Conservation (phyloP, 352 stramenopile species). For the Phytophthora foliorum region DNA sequence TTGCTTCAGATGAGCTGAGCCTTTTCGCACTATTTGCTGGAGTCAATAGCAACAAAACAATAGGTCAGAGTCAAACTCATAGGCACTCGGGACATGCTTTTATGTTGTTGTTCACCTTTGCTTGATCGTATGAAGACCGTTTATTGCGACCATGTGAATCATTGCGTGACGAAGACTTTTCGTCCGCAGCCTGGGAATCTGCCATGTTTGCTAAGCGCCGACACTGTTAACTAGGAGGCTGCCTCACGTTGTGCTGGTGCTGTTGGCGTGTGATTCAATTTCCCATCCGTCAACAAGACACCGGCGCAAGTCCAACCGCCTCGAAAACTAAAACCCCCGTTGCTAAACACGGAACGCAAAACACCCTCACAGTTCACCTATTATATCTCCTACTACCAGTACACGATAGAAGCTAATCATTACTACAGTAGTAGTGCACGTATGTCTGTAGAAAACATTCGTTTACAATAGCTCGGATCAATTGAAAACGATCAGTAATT, state of each 20-base stretch:
- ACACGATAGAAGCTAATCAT: no score
- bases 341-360: constrained; percentile 19
- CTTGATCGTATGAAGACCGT: constrained; percentile 22
- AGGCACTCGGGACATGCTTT: background rate
- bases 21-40: constrained; percentile 38
- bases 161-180: constrained; percentile 10
- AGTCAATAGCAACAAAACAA: background rate
- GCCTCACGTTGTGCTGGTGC: constrained; percentile 7
- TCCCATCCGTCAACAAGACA: constrained; percentile 19
- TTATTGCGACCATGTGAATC: constrained; percentile 15
- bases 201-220: constrained; percentile 8
- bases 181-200: constrained; percentile 11
- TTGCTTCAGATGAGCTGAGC: constrained; percentile 32
- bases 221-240: constrained; percentile 4
- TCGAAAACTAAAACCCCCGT: constrained; percentile 26
- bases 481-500: constrained; percentile 13
- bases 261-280: constrained; percentile 7
- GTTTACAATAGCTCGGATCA: no score
- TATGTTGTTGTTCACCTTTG: constrained; percentile 22
- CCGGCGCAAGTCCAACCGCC: constrained; percentile 5
- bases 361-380: background rate
- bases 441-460: no score
- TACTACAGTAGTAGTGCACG: no score
- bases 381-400: no score
- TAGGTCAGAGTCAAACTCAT: constrained; percentile 5